Conservation (phyloP, 805 yeast species). For the Yamadazyma tumulicola region DNA sequence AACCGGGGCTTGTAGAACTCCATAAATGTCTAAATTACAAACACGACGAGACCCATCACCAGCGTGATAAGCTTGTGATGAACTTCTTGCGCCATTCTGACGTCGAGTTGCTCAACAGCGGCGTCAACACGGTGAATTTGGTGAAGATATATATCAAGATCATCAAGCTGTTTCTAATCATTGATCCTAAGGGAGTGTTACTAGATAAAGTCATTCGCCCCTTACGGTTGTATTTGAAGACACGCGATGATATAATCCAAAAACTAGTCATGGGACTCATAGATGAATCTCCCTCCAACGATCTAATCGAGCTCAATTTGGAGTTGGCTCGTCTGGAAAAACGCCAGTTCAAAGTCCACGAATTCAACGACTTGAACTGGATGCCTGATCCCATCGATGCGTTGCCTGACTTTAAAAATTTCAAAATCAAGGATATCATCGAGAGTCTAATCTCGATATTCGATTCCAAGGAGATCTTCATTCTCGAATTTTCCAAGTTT, state of each 20-base stretch:
- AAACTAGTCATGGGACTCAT: conserved; percentile 71
- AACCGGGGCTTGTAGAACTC: conserved; percentile 55
- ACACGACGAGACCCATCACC: conserved; percentile 20
- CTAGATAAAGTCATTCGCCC: conserved; percentile 77
- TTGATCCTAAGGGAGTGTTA: conserved; percentile 87
- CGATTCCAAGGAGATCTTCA: conserved; percentile 64
- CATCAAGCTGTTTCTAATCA: conserved; percentile 62
- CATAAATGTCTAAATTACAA: conserved; percentile 44
- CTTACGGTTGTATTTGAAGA: conserved; percentile 65
- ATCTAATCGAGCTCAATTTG: conserved; percentile 50
- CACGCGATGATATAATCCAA: conserved; percentile 68
- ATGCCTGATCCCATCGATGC: conserved; percentile 87
- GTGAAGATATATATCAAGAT: conserved; percentile 67
- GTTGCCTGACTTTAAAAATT: conserved; percentile 72
- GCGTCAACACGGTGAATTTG: conserved; percentile 72
- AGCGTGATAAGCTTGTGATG: conserved; percentile 50
- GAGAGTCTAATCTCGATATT: conserved; percentile 69
- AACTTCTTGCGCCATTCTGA: conserved; percentile 46
- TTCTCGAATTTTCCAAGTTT: conserved; percentile 58
- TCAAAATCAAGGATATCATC: conserved; percentile 60
- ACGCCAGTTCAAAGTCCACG: conserved; percentile 26
- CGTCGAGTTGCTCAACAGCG: conserved; percentile 64
- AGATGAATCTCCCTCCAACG: conserved; percentile 36
- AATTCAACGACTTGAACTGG: conserved; percentile 57
- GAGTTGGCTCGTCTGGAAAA: conserved; percentile 39